Evolutionary conservation across 2,329 filamentous ascomycete species (phyloP), one percentile per base, ranked within the genome.

Genomic region (Metarhizium rileyi): DNA sequence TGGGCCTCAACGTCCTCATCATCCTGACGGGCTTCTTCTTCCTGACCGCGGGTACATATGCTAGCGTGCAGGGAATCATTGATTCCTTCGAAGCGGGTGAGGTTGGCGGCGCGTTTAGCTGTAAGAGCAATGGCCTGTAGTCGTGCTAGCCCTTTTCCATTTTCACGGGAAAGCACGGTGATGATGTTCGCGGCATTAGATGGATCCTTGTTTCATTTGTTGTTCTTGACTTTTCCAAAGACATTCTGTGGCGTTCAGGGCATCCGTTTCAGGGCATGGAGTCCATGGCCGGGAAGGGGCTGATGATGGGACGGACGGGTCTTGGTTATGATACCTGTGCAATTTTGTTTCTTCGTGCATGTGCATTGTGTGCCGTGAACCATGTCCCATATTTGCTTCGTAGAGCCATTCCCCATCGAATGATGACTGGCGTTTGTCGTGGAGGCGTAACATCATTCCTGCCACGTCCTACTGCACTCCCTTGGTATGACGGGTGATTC

Each of bases 11-110:
- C 61, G 61, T 88, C 16, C 57, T 81, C 54, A 79, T 95, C 52
- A 90, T 93, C 51, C 26, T 76, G 2, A 80, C 86, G 18, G 90
- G 90, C 0, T 47, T 94, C n/a, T 80, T 90, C 57, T 94, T 95
- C 71, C 68, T 96, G 44, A 83, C 76, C 0, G 86, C 76, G 1
- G 90, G 90, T 35, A 96, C 90, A 3, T 95, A 95, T 61, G 81
- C 79, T 33, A 84, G 79, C 52, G 82, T 90, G 0, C 77, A 87
- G 65, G 81, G 80, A 50, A 90, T 90, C 51, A 77, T 93, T 23
- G 73, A 88, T 51, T 82, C 83, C 20, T 95, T 91, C 61, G 63
- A 75, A 28, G 67, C 73, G 1, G 78, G 80, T 3, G 70, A 69
- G 1, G 86, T 94, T 25, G 77, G 83, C 1, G 79, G 81, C 1